A percentile compares a stretch with the other conserved stretches of the same genome.
Evolutionary conservation across 192 early-diverging fungal genomes (phyloP).

Genomic region (Podila epigama): DNA sequence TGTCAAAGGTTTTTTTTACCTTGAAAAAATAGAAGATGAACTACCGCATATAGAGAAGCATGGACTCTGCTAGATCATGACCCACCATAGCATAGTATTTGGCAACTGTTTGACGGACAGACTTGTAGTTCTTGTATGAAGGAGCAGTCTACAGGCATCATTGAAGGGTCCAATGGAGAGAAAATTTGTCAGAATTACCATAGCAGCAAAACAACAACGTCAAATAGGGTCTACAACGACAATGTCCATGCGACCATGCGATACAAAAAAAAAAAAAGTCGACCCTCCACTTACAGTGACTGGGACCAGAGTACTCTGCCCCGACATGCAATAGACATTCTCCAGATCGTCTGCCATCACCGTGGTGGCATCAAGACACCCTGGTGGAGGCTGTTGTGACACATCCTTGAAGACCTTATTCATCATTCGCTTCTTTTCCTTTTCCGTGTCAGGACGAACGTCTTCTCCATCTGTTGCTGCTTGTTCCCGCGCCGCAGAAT

Average conservation of each 20-base stretch:
- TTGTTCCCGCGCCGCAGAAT: no score
- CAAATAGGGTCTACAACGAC: no score
- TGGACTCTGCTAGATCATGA: slow-evolving; percentile 28
- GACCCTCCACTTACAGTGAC: slow-evolving; percentile 2
- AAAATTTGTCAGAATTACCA: slow-evolving; percentile 8
- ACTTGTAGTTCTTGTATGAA: slow-evolving; percentile 9
- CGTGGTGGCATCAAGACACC: slow-evolving; percentile 22
- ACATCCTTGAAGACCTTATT: slow-evolving; percentile 2
- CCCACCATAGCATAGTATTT: slow-evolving; percentile 42
- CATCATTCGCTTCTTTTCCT: slow-evolving; percentile 11
- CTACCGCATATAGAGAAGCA: slow-evolving; percentile 31
- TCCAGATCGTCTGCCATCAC: slow-evolving; percentile 2
- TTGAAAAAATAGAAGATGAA: background rate
- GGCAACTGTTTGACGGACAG: background rate
- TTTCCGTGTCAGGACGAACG: background rate
- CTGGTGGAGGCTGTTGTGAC: slow-evolving; percentile 9
- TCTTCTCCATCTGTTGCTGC: background rate
- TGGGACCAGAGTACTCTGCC: slow-evolving; percentile 17
- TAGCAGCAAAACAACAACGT: no score
- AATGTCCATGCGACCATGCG: no score
- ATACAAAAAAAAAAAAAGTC: no score
- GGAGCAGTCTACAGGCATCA: slow-evolving; percentile 9
- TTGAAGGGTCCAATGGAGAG: background rate
- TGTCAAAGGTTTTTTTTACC: background rate
- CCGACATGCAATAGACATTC: slow-evolving; percentile 16